Conservation (phyloP, 495 filamentous ascomycete species). For the Penicillium soppii region DNA sequence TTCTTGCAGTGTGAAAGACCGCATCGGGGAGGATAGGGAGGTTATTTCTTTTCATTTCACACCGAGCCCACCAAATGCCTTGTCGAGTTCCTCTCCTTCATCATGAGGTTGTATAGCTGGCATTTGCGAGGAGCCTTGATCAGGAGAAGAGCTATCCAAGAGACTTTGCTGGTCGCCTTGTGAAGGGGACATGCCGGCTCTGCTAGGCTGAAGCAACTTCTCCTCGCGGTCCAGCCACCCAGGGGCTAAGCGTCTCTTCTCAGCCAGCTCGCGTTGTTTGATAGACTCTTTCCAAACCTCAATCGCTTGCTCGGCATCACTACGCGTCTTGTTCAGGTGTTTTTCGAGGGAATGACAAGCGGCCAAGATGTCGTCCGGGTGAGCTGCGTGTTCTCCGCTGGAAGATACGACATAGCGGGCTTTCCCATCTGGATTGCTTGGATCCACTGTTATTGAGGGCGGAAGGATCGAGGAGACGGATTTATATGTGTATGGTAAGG, state of each 20-base stretch:
- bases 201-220: constrained; percentile 71
- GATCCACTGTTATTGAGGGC: constrained; percentile 63
- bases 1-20: background rate
- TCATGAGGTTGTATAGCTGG: constrained; percentile 51
- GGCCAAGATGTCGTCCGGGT: constrained; percentile 77
- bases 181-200: constrained; percentile 12
- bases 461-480: constrained; percentile 82
- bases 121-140: constrained; percentile 35
- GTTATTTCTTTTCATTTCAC: constrained; percentile 35
- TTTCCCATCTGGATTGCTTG: constrained; percentile 39
- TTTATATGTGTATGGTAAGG: constrained; percentile 94
- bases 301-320: constrained; percentile 63
- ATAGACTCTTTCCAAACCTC: constrained; percentile 69
- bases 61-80: constrained; percentile 76
- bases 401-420: constrained; percentile 71
- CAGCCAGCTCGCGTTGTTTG: constrained; percentile 75
- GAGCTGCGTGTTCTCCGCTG: constrained; percentile 70
- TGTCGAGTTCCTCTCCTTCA: constrained; percentile 80
- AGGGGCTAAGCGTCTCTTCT: constrained; percentile 87
- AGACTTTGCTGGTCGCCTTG: constrained; percentile 38
- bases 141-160: constrained; percentile 45
- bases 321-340: constrained; percentile 65
- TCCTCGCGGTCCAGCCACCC: constrained; percentile 93
- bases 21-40: background rate
- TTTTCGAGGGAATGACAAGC: constrained; percentile 73